Conservation (phyloP, 2,329 filamentous ascomycete species). For the Bipolaris gigantea region DNA sequence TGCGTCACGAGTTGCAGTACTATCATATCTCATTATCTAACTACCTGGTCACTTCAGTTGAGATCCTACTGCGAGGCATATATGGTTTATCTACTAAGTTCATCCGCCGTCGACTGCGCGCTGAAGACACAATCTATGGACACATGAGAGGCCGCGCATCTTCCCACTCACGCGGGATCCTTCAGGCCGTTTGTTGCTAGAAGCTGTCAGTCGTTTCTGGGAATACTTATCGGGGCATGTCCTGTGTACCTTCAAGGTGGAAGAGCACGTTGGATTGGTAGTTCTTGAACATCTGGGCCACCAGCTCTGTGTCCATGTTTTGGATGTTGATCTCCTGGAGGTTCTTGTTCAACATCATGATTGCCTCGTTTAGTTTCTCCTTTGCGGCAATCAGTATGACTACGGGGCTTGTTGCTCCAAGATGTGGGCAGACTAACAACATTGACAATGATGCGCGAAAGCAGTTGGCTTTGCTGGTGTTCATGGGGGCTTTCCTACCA, state of each 20-base stretch:
- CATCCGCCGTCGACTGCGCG: neutral
- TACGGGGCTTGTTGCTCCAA: neutral
- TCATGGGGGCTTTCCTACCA: conserved; percentile 89
- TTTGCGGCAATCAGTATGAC: conserved; percentile 46
- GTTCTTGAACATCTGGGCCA: conserved; percentile 99
- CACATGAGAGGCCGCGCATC: neutral
- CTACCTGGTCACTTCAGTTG: neutral
- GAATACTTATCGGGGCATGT: neutral
- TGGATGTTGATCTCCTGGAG: conserved; percentile 97
- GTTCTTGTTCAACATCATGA: conserved; percentile 89
- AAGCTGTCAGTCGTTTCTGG: neutral
- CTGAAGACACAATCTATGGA: neutral
- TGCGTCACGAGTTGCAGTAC: neutral
- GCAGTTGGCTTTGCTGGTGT: conserved; percentile 90
- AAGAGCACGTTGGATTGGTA: conserved; percentile 98
- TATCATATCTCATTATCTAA: conserved; percentile 6
- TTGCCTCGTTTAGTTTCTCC: conserved; percentile 97
- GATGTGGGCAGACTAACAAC: conserved; percentile 66
- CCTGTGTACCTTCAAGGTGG: conserved; percentile 79
- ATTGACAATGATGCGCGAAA: conserved; percentile 95
- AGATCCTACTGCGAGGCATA: neutral
- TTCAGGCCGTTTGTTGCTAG: conserved; percentile 81
- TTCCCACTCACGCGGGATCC: conserved; percentile 63
- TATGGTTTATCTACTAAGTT: neutral
- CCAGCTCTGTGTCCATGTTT: conserved; percentile 98